Evolutionary conservation across 192 early-diverging fungal species (phyloP), one percentile per base, ranked within the genome.

Genomic region (Coemansia sp.): DNA sequence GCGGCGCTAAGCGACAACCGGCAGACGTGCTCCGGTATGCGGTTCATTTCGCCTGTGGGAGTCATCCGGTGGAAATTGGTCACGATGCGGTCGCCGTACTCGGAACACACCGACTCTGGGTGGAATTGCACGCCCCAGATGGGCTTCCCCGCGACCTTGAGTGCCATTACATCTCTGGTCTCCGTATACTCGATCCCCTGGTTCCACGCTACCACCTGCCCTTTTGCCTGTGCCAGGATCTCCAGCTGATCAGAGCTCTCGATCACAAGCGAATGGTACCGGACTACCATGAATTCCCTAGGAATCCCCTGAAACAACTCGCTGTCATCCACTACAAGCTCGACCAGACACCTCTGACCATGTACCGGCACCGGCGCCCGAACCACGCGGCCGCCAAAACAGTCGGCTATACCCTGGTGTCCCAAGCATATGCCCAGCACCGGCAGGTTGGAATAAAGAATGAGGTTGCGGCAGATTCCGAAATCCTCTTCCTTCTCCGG

Each of bases 121-220:
- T 98, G 96, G 71, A 97, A 97, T 65, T 98, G 96, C 40, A 98
- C 92, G 10, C 93, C 92, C 79, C 88, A 94, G 10, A 96, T 73
- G 31, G 93, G 94, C 18, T 83, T 71, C 1, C 48, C 60, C 18
- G 57, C 74, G 76, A 96, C 94, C 55, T 85, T 71, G 34, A 98
- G 71, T 1, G 86, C 95, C 94, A 96, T 95, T 12, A 98, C 84
- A 3, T 85, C 86, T 4, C 50, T 68, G 3, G 66, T 25, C 7
- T 20, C 28, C 5, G 55, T 55, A n/a, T 67, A 56, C 2, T 32
- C 28, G 11, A 54, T 38, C 0, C 14, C 1, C 8, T 61, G 6
- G 34, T 56, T 66, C 60, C 56, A 61, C 48, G 50, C 55, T 5
- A 54, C 20, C 2, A 74, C 69, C 0, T 60, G 59, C 14, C 81